A percentile compares a stretch with the other conserved stretches of the same genome.
These are phyloP conservation scores for Chytriomyces hyalinus DNA, from an alignment of 192 early-diverging fungal species.

Conservation along the genomic window DNA sequence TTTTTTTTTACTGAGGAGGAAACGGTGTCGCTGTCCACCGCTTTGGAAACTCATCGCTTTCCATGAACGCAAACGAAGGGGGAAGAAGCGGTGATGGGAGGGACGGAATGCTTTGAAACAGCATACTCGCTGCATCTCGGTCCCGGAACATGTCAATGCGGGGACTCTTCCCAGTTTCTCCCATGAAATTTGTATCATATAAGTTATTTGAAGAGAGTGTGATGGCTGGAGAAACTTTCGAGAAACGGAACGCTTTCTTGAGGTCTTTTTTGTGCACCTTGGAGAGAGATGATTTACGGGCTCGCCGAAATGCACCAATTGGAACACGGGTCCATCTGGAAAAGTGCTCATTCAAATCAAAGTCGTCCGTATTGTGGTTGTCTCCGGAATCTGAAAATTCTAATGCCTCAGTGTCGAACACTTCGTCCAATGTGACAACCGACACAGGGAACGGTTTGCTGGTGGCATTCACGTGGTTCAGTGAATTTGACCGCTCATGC, in stretches of 20 bases:
- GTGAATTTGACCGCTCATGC: no score
- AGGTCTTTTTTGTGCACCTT: slow-evolving; percentile 13
- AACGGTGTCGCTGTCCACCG: no score
- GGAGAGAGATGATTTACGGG: slow-evolving; percentile 11
- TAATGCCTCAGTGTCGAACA: slow-evolving; percentile 25
- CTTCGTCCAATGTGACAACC: slow-evolving; percentile 9
- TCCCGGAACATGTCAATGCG: no score
- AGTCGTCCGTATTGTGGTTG: slow-evolving; percentile 3
- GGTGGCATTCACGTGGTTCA: not conserved
- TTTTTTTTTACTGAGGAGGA: no score
- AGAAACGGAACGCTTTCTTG: slow-evolving; percentile 21
- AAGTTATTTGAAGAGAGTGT: slow-evolving; percentile 9
- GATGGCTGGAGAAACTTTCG: slow-evolving; percentile 12
- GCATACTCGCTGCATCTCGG: no score
- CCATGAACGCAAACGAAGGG: not conserved
- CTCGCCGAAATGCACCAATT: slow-evolving; percentile 43
- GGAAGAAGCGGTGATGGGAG: not conserved
- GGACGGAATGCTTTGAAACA: not conserved
- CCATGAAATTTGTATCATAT: not conserved
- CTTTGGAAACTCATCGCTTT: no score
- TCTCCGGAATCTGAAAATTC: slow-evolving; percentile 7
- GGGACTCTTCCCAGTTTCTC: no score
- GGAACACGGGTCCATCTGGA: slow-evolving; percentile 41
- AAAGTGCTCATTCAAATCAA: slow-evolving; percentile 18
- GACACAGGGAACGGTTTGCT: not conserved